Percentiles rank a stretch among this genome's conserved stretches.
Conservation (phyloP, 2,329 filamentous ascomycete species). For the Coleophoma crateriformis region DNA sequence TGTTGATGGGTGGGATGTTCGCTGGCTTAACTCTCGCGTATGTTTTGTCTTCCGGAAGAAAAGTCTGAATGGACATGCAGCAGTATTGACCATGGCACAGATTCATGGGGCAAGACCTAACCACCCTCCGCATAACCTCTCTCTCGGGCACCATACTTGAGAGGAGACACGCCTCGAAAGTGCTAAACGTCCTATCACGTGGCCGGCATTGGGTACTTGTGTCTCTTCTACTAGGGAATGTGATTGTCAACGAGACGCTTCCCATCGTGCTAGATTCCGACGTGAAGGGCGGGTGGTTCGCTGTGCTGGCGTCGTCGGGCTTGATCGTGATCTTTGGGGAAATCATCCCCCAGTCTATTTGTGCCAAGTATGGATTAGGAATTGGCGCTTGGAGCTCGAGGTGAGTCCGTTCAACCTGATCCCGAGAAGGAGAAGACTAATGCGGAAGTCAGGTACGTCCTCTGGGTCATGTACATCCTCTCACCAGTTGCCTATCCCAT, state of each 20-base stretch:
- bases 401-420: slow-evolving; percentile 20
- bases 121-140: slow-evolving; percentile 88
- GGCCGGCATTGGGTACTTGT: slow-evolving; percentile 98
- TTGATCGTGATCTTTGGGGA: slow-evolving; percentile 97
- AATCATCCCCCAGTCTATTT: slow-evolving; percentile 88
- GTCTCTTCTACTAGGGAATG: slow-evolving; percentile 85
- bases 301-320: slow-evolving; percentile 83
- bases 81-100: slow-evolving; percentile 7
- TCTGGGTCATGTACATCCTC: slow-evolving; percentile 84
- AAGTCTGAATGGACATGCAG: not conserved
- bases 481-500: slow-evolving; percentile 86
- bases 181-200: slow-evolving; percentile 70
- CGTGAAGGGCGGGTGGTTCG: slow-evolving; percentile 86
- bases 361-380: slow-evolving; percentile 86
- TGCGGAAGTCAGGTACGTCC: slow-evolving; percentile 43
- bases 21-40: slow-evolving; percentile 84
- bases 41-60: slow-evolving; percentile 23
- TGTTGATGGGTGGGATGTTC: slow-evolving; percentile 77
- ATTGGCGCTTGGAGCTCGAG: slow-evolving; percentile 64
- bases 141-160: slow-evolving; percentile 75
- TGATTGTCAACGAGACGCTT: slow-evolving; percentile 92
- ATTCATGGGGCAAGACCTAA: slow-evolving; percentile 65
- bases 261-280: slow-evolving; percentile 90
- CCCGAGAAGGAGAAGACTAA: slow-evolving; percentile 51
- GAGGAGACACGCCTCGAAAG: slow-evolving; percentile 73